Conservation (phyloP, 768 basidiomycete genomes). For the Amyloporia xantha region DNA sequence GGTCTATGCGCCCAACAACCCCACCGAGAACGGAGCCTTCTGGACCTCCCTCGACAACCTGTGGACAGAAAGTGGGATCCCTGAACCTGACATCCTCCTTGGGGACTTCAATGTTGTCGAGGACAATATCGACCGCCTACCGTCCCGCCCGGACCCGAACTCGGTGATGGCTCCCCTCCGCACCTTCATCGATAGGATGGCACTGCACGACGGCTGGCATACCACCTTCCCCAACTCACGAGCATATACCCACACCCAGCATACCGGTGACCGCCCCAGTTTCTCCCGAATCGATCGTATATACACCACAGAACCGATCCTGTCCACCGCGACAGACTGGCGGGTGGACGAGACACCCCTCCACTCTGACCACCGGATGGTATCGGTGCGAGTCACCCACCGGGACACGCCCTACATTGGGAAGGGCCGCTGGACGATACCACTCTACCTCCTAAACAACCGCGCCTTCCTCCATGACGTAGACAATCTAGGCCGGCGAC, state of each 20-base stretch:
- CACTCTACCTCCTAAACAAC: neutral
- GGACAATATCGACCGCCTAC: conserved; percentile 30
- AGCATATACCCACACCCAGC: neutral
- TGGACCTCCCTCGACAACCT: conserved; percentile 19
- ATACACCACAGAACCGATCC: neutral
- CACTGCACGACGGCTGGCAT: neutral
- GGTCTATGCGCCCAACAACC: conserved; percentile 31
- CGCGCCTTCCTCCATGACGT: neutral
- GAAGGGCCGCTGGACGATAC: conserved; percentile 6
- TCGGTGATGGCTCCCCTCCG: neutral
- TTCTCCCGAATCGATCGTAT: conserved; percentile 5
- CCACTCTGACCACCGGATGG: conserved; percentile 6
- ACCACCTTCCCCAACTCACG: neutral
- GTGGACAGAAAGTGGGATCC: neutral
- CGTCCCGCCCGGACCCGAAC: conserved; percentile 16
- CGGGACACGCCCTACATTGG: conserved; percentile 2
- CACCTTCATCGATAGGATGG: neutral
- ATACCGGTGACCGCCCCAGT: neutral
- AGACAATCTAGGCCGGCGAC: neutral
- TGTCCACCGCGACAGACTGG: neutral
- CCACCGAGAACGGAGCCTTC: conserved; percentile 24
- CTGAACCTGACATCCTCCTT: conserved; percentile 26
- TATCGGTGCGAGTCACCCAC: neutral
- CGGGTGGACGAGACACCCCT: neutral
- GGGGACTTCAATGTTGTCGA: conserved; percentile 40